Percentiles rank a stretch among this genome's conserved stretches.
Evolutionary conservation across 495 filamentous ascomycete genomes (phyloP).

Genomic region (Delitschia confertaspora): DNA sequence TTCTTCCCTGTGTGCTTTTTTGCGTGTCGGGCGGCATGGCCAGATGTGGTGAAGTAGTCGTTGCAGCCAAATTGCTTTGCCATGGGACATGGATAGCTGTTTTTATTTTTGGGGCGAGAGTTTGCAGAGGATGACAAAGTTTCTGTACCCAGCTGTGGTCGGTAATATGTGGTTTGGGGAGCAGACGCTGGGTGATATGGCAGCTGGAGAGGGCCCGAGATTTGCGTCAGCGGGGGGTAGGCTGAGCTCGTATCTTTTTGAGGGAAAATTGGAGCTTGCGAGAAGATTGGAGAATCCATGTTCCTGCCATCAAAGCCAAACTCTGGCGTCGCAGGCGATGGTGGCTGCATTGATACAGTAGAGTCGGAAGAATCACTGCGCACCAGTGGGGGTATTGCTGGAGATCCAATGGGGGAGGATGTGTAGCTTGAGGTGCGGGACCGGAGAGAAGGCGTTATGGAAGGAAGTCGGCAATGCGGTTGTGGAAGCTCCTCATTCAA

Average conservation of each 20-base stretch:
- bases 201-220: conserved; percentile 6
- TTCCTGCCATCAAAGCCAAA: conserved; percentile 23
- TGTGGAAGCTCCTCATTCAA: conserved; percentile 22
- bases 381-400: conserved; percentile 33
- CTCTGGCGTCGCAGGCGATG: conserved; percentile 35
- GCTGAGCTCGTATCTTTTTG: conserved; percentile 20
- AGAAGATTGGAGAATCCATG: conserved; percentile 20
- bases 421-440: conserved; percentile 35
- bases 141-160: conserved; percentile 9
- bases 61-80: conserved; percentile 35
- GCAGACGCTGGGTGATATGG: conserved; percentile 14
- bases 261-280: conserved; percentile 10
- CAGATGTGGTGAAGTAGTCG: conserved; percentile 78
- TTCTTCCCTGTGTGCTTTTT: conserved; percentile 97
- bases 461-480: conserved; percentile 12
- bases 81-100: conserved; percentile 59
- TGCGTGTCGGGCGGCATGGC: conserved; percentile 90
- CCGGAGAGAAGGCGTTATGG: conserved; percentile 16
- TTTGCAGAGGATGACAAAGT: conserved; percentile 16
- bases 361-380: conserved; percentile 34
- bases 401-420: conserved; percentile 32
- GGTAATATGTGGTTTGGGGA: conserved; percentile 17
- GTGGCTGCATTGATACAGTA: conserved; percentile 27
- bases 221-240: conserved; percentile 23
- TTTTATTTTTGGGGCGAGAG: conserved; percentile 37